Evolutionary conservation across 176 grass and related monocot genomes (phyloP).

Genomic region (Guadua angustifolia): DNA sequence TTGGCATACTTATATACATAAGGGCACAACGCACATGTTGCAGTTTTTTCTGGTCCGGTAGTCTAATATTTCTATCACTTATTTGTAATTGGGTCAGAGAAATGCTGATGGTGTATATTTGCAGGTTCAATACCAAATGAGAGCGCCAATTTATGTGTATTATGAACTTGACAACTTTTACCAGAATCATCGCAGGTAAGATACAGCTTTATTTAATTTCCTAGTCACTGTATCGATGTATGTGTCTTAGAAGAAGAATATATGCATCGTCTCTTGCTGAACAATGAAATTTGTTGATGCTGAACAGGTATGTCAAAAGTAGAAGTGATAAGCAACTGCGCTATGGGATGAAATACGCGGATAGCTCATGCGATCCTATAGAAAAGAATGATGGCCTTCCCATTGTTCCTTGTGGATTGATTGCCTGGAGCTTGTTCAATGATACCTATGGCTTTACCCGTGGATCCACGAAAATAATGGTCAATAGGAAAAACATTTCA

Average conservation of each 20-base stretch:
- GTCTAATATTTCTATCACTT: conserved; percentile 10
- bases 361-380: conserved; percentile 63
- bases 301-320: conserved; percentile 81
- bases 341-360: conserved; percentile 57
- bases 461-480: conserved; percentile 53
- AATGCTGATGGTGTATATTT: conserved; percentile 35
- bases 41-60: neutral
- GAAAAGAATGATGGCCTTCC: conserved; percentile 59
- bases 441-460: conserved; percentile 79
- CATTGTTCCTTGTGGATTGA: conserved; percentile 92
- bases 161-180: conserved; percentile 96
- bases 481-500: conserved; percentile 86
- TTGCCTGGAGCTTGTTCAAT: conserved; percentile 97
- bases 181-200: conserved; percentile 93
- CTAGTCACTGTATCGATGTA: neutral
- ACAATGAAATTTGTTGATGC: conserved; percentile 34
- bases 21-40: neutral
- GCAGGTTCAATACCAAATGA: conserved; percentile 78
- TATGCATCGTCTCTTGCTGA: conserved; percentile 1
- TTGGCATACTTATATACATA: conserved; percentile 10
- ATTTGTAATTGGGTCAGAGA: conserved; percentile 16
- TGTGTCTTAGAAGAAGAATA: neutral
- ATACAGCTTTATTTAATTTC: conserved; percentile 12
- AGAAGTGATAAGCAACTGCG: conserved; percentile 83
- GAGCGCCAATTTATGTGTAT: conserved; percentile 87